Base-by-base conservation (phyloP, 179 eudicot genomes). In the Amaranthus tricolor region DNA sequence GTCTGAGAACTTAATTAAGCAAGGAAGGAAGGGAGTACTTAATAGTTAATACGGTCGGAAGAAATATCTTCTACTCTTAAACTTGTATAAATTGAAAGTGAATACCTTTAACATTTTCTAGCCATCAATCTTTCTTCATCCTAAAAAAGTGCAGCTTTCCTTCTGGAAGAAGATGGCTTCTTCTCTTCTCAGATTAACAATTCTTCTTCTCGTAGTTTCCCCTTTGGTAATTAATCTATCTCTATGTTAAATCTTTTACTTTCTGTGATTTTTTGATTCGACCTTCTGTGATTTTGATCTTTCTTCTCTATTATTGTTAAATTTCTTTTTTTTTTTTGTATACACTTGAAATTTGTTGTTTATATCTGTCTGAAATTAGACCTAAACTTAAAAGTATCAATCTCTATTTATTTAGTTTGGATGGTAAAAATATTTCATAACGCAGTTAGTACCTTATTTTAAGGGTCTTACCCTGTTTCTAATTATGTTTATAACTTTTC, bases 161-260 rank as follows among this genome's bases (percentile, higher is more conserved):
- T 68, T 8, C 24, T 68, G 19, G 70, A 70, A 62, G n/a, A 77
- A 70, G 40, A 77, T 77, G 80, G 75, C 58, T 24, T 4, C 48
- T 55, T 73, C 47, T 73, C 17, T 73, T 56, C 67, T 80, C 21
- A 62, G 77, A 24, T 45, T 80, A 2, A 76, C 74, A 16, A 62
- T 70, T 76, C 47, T 80, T 8, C 72, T 81, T 59, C 9, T 81
- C 5, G 71, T 73, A 24, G 66, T 75, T 49, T 19, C 78, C 9
- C 13, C 80, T 69, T 63, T 72, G 84, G 84, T 81, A 73, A 62
- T 67, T 62, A n/a, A 54, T 66, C 76, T 66, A 21, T 43, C 62
- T 56, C 0, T 70, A 10, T n/a, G 44, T 63, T 50, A 13, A 9
- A 6, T 58, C 66, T 7, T 13, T 62, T 43, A 0, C n/a, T 56